Percentiles rank a stretch among this genome's conserved stretches.
Evolutionary conservation across 2,329 filamentous ascomycete genomes (phyloP).

Genomic region (Epichloe uncinata): DNA sequence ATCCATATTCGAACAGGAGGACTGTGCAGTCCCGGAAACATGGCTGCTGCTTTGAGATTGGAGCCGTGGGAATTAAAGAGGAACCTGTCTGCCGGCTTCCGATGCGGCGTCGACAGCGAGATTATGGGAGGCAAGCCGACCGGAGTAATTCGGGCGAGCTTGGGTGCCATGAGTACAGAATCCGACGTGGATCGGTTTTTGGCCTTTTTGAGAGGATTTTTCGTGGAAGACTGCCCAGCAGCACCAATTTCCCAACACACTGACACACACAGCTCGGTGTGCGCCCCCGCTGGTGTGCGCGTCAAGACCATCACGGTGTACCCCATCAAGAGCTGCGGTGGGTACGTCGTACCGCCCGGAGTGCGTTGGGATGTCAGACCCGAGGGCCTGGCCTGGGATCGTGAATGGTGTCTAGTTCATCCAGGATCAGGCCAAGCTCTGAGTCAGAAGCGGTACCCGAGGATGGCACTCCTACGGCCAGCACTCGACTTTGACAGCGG

Average conservation of each 20-base stretch:
- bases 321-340: conserved; percentile 88
- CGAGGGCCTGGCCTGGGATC: conserved; percentile 85
- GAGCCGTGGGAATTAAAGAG: conserved; percentile 68
- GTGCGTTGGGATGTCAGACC: conserved; percentile 60
- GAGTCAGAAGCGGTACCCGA: conserved; percentile 77
- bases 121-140: conserved; percentile 76
- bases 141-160: conserved; percentile 70
- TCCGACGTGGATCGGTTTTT: conserved; percentile 62
- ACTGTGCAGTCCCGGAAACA: conserved; percentile 82
- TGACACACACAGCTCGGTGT: background rate
- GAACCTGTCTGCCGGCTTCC: conserved; percentile 74
- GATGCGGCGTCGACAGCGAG: conserved; percentile 74
- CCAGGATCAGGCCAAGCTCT: conserved; percentile 71
- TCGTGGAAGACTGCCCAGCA: conserved; percentile 17
- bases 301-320: conserved; percentile 64
- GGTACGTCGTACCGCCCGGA: conserved; percentile 53
- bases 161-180: conserved; percentile 80
- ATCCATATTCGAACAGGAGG: conserved; percentile 83
- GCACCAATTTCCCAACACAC: background rate
- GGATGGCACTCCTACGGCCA: conserved; percentile 75
- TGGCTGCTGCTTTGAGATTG: conserved; percentile 59
- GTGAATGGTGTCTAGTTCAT: conserved; percentile 93
- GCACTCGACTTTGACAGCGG: conserved; percentile 56
- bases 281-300: conserved; percentile 8
- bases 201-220: conserved; percentile 60